phyloP scores from a whole-genome alignment of 2,329 filamentous ascomycete species.

The Akanthomyces lecanii region DNA sequence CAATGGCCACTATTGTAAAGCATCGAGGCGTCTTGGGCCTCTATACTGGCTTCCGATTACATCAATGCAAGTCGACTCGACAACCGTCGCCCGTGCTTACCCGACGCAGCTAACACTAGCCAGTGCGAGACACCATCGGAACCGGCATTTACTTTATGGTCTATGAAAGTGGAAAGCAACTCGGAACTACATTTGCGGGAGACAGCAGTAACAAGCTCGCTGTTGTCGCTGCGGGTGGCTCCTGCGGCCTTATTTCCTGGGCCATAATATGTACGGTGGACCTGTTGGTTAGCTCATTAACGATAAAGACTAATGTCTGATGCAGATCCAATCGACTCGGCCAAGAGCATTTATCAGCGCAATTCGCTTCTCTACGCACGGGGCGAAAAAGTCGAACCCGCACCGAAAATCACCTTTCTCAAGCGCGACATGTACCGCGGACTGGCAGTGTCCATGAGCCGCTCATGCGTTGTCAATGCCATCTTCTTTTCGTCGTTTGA shows the following conservation, averaged over 20 bases:
- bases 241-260: constrained; percentile 83
- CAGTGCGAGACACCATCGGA: constrained; percentile 77
- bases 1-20: constrained; percentile 70
- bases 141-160: constrained; percentile 86
- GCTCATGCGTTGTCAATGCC: constrained; percentile 78
- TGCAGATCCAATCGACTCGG: constrained; percentile 68
- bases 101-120: constrained; percentile 15
- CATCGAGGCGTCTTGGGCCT: constrained; percentile 69
- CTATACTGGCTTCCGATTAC: constrained; percentile 76
- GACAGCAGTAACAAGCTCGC: constrained; percentile 76
- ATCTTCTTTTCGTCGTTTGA: constrained; percentile 90
- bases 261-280: constrained; percentile 61
- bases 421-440: constrained; percentile 76
- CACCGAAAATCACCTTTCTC: constrained; percentile 74
- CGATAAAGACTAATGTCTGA: constrained; percentile 15
- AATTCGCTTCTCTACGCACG: constrained; percentile 69
- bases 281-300: not conserved
- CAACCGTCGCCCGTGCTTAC: not conserved
- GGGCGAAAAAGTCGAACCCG: constrained; percentile 58
- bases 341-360: constrained; percentile 81
- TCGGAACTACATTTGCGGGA: constrained; percentile 69
- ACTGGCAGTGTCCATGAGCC: constrained; percentile 75
- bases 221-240: constrained; percentile 71
- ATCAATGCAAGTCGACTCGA: constrained; percentile 58
- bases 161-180: constrained; percentile 81